These are phyloP conservation scores for Plantago rigida DNA, from an alignment of 305 asterid species.

Conservation along the genomic window DNA sequence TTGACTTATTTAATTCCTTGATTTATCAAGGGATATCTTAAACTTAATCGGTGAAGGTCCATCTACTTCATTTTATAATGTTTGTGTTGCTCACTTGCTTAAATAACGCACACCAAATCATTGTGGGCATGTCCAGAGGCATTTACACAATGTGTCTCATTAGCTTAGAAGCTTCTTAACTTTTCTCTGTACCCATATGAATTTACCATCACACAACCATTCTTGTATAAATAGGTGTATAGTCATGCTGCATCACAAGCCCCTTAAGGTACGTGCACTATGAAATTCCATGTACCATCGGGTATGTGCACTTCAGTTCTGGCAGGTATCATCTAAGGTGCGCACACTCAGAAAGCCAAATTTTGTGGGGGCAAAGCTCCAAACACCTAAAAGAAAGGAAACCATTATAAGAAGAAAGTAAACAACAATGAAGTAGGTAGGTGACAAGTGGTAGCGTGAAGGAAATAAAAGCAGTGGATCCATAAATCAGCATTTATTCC, in stretches of 20 bases:
- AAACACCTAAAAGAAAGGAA: background rate
- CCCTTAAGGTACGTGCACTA: no score
- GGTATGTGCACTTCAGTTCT: background rate
- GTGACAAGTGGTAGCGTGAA: background rate
- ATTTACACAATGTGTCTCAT: background rate
- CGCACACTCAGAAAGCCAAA: background rate
- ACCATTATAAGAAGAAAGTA: background rate
- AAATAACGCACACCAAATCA: background rate
- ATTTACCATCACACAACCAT: background rate
- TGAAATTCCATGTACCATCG: no score
- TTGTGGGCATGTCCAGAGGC: background rate
- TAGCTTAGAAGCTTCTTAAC: background rate
- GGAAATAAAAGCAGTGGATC: background rate
- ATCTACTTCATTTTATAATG: background rate
- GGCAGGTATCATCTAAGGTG: background rate
- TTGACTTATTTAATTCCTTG: slow-evolving; percentile 4
- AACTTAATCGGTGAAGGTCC: background rate
- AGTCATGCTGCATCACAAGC: background rate
- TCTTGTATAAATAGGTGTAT: background rate
- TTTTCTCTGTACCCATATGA: background rate
- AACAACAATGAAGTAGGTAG: background rate
- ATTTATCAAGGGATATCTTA: background rate
- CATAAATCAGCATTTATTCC: background rate
- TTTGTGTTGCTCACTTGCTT: background rate
- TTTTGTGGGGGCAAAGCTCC: background rate